phyloP scores from a whole-genome alignment of 768 basidiomycete genomes.

The Boletus rubropictus region DNA sequence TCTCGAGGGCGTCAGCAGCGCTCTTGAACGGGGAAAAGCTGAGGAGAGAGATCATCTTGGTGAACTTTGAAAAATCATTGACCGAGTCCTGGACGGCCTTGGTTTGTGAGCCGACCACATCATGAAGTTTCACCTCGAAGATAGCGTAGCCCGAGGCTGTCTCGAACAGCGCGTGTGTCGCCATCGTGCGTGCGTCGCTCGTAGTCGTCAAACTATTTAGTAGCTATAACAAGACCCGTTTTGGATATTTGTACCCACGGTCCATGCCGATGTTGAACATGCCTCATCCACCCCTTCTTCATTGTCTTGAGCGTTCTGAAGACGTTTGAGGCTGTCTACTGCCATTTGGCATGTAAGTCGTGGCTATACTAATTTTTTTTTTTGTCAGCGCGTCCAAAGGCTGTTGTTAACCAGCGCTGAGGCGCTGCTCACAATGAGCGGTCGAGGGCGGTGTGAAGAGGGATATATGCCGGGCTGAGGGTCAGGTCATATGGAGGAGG shows the following conservation, averaged over 20 bases:
- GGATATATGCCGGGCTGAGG: not conserved
- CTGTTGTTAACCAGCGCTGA: not conserved
- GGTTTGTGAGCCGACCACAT: conserved; percentile 80
- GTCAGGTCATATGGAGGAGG: conserved; percentile 1
- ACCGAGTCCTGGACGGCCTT: conserved; percentile 80
- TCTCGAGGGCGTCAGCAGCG: conserved; percentile 90
- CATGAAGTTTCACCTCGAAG: conserved; percentile 80
- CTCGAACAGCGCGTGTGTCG: conserved; percentile 89
- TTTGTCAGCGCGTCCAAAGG: no score
- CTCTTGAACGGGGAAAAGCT: conserved; percentile 94
- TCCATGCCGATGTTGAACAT: no score
- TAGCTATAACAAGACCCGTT: not conserved
- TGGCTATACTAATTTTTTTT: conserved; percentile 2
- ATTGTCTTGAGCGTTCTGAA: no score
- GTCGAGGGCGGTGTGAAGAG: conserved; percentile 4
- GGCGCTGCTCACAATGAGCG: conserved; percentile 2
- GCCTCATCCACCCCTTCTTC: no score
- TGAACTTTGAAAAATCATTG: conserved; percentile 80
- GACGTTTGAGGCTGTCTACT: not conserved
- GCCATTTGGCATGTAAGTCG: not conserved
- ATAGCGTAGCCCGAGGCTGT: conserved; percentile 91
- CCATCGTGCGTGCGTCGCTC: conserved; percentile 39
- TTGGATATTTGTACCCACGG: conserved; percentile 7
- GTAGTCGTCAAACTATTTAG: conserved; percentile 27
- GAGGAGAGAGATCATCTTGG: conserved; percentile 84